These are phyloP conservation scores for Mycogone perniciosa DNA, from an alignment of 2,329 filamentous ascomycete species.

Conservation along the genomic window DNA sequence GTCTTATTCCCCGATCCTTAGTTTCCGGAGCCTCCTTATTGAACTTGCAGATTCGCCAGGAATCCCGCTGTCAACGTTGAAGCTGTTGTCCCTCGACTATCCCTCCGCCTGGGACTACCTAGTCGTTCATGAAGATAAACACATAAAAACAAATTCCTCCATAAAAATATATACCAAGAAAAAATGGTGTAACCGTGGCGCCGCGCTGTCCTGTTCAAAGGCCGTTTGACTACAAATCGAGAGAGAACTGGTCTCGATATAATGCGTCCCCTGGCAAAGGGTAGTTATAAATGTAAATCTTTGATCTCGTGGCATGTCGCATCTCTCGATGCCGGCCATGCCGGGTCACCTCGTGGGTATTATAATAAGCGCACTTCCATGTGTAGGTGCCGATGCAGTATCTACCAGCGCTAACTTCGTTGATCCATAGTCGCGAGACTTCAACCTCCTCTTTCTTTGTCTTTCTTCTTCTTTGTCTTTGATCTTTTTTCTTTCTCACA, in stretches of 20 bases:
- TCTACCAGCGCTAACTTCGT: background rate
- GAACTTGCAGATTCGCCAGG: too few relatives aligned
- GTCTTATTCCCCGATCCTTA: too few relatives aligned
- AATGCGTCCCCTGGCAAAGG: background rate
- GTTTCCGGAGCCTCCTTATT: too few relatives aligned
- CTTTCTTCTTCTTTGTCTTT: background rate
- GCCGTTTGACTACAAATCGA: slow-evolving; percentile 1
- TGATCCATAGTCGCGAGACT: background rate
- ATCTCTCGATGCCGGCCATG: slow-evolving; percentile 2
- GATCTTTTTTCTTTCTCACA: background rate
- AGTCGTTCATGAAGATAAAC: too few relatives aligned
- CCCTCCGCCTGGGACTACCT: too few relatives aligned
- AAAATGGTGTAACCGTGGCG: slow-evolving; percentile 14
- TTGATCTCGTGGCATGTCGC: slow-evolving; percentile 1
- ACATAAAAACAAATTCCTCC: background rate
- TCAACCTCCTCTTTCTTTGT: background rate
- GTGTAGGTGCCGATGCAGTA: slow-evolving; percentile 2
- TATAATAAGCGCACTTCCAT: background rate
- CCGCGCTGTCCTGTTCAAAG: slow-evolving; percentile 14
- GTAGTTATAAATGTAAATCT: background rate
- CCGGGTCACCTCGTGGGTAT: slow-evolving; percentile 9
- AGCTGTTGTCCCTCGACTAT: too few relatives aligned
- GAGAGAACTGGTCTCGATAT: background rate
- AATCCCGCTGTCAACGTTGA: too few relatives aligned
- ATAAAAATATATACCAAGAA: background rate